phyloP scores from a whole-genome alignment of 805 yeast genomes.

The Yamadazyma sp. region DNA sequence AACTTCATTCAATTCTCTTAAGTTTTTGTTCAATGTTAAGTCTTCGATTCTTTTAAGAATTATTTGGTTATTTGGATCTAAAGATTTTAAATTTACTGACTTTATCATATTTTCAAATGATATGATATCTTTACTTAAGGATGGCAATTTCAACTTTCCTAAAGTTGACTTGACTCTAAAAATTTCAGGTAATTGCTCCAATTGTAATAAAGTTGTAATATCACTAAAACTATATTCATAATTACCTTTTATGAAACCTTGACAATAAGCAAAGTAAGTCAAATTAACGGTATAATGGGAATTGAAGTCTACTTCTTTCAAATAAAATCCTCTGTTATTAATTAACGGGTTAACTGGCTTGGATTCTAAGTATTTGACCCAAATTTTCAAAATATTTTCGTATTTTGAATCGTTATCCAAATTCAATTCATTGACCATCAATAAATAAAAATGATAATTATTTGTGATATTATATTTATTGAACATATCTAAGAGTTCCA shows the following conservation, averaged over 20 bases:
- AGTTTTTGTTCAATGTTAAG: conserved; percentile 18
- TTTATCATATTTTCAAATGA: conserved; percentile 8
- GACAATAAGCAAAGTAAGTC: conserved; percentile 34
- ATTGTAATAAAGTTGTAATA: conserved; percentile 19
- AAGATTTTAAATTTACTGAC: conserved; percentile 2
- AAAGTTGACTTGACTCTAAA: conserved; percentile 5
- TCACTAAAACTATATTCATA: conserved; percentile 21
- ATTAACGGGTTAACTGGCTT: neutral
- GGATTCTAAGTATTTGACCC: conserved; percentile 34
- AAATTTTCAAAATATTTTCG: conserved; percentile 24
- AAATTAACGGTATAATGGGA: conserved; percentile 15
- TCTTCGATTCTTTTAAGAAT: conserved; percentile 22
- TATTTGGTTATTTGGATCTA: conserved; percentile 33
- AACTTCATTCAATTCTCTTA: conserved; percentile 16
- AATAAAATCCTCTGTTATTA: neutral
- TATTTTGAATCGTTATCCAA: conserved; percentile 15
- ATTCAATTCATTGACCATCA: conserved; percentile 19
- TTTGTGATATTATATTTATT: conserved; percentile 31
- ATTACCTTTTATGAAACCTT: conserved; percentile 23
- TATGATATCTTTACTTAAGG: conserved; percentile 2
- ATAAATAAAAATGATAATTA: conserved; percentile 25
- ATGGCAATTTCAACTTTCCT: conserved; percentile 3
- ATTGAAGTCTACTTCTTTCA: conserved; percentile 2
- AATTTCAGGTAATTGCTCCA: conserved; percentile 2
- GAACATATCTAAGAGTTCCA: conserved; percentile 25